These are phyloP conservation scores for Komagataella populi DNA, from an alignment of 805 yeast genomes.

Conservation along the genomic window DNA sequence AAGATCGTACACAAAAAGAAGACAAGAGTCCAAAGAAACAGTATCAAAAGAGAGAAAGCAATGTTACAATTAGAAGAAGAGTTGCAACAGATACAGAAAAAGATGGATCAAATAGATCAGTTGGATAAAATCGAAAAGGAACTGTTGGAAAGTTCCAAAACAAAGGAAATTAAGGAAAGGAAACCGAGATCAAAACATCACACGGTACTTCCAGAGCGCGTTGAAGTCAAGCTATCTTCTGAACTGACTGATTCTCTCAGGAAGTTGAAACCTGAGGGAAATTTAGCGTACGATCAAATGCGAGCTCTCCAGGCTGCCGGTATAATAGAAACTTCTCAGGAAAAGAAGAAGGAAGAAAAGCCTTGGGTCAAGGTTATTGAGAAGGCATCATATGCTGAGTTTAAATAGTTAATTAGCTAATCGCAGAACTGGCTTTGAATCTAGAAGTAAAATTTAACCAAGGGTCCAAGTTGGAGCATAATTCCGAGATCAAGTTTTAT, in stretches of 20 bases:
- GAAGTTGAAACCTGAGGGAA: conserved; percentile 83
- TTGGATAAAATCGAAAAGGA: conserved; percentile 27
- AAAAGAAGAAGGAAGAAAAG: conserved; percentile 49
- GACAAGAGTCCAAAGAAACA: conserved; percentile 68
- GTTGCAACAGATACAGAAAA: conserved; percentile 40
- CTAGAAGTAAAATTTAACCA: no score
- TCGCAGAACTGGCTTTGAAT: background rate
- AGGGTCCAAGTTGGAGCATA: no score
- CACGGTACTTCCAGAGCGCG: conserved; percentile 22
- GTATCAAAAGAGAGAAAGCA: conserved; percentile 47
- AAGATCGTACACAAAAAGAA: conserved; percentile 35
- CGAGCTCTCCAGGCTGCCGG: conserved; percentile 74
- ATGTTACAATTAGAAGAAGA: conserved; percentile 39
- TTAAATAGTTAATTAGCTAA: conserved; percentile 27
- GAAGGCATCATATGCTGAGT: conserved; percentile 89
- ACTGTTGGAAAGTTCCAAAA: conserved; percentile 1
- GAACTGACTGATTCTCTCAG: conserved; percentile 81
- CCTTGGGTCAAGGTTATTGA: conserved; percentile 70
- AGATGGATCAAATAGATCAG: conserved; percentile 44
- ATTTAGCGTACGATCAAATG: conserved; percentile 70
- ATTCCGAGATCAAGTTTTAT: background rate
- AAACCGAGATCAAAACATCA: conserved; percentile 25
- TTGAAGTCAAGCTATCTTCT: conserved; percentile 75
- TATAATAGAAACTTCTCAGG: conserved; percentile 72
- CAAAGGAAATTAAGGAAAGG: conserved; percentile 6